Evolutionary conservation across 225 moss, liverwort and hornwort genomes (phyloP).

Genomic region (Ulota crispa): DNA sequence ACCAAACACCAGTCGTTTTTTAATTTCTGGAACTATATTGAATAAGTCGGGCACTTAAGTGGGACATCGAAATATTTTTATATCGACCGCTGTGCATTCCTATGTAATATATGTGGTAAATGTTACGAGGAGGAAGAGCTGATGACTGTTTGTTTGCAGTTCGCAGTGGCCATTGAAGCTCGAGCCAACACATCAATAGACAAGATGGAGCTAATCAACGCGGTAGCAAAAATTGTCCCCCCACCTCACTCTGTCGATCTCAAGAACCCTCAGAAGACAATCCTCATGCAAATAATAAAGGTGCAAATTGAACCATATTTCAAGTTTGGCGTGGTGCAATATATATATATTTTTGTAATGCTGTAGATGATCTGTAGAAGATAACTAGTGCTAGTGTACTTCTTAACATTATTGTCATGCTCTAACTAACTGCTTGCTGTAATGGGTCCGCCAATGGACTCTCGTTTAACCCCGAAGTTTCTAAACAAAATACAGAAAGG

Average conservation of each 20-base stretch:
- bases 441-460: not conserved
- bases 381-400: not conserved
- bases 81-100: not conserved
- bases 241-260: constrained; percentile 86
- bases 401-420: not conserved
- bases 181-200: constrained; percentile 94
- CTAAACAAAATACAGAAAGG: not conserved
- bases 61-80: not conserved
- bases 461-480: not conserved
- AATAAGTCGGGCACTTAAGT: not conserved
- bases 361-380: not conserved
- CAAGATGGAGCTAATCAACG: constrained; percentile 94
- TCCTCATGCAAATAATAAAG: constrained; percentile 95
- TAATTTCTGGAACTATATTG: not conserved
- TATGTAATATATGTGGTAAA: not conserved
- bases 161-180: constrained; percentile 86
- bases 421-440: not conserved
- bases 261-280: constrained; percentile 88
- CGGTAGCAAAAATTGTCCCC: constrained; percentile 88
- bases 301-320: constrained; percentile 31
- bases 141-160: constrained; percentile 55
- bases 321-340: constrained; percentile 12
- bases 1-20: too few species aligned
- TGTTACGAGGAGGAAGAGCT: not conserved
- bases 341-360: not conserved